Evolutionary conservation across 2,329 filamentous ascomycete genomes (phyloP).

Genomic region (Nemania sp.): DNA sequence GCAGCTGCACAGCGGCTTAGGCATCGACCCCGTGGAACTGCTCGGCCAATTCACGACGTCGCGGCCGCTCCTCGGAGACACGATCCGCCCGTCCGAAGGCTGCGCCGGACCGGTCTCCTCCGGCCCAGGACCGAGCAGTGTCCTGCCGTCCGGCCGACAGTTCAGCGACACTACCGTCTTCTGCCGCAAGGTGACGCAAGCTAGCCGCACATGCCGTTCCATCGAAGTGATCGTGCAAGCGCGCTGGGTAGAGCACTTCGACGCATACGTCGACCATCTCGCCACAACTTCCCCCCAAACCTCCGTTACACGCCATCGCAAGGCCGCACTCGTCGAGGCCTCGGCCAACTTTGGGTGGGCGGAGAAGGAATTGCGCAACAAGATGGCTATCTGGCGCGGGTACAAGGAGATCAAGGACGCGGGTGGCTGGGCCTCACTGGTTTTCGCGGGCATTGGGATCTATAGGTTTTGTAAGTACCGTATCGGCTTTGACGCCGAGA

Average conservation of each 20-base stretch:
- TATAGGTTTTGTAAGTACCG: slow-evolving; percentile 72
- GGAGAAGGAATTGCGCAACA: slow-evolving; percentile 68
- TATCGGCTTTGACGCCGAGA: slow-evolving; percentile 63
- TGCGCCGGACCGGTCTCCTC: background rate
- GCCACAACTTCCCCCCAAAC: slow-evolving; percentile 58
- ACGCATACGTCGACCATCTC: slow-evolving; percentile 59
- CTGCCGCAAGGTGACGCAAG: slow-evolving; percentile 52
- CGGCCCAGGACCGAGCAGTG: too few relatives aligned
- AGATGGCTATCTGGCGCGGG: slow-evolving; percentile 64
- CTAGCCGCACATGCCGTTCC: slow-evolving; percentile 66
- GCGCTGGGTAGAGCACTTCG: slow-evolving; percentile 66
- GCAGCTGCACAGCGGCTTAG: slow-evolving; percentile 50
- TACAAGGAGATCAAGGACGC: slow-evolving; percentile 70
- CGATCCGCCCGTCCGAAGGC: background rate
- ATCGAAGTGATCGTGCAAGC: slow-evolving; percentile 70
- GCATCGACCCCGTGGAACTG: slow-evolving; percentile 48
- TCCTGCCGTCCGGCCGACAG: slow-evolving; percentile 27
- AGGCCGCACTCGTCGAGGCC: slow-evolving; percentile 64
- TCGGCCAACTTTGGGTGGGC: slow-evolving; percentile 66
- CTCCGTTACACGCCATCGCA: slow-evolving; percentile 62
- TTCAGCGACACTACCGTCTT: slow-evolving; percentile 51
- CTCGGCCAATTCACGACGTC: slow-evolving; percentile 45
- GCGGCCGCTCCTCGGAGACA: slow-evolving; percentile 32
- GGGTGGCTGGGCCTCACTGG: slow-evolving; percentile 66
- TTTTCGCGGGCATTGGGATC: slow-evolving; percentile 68